Percentiles rank a stretch among this genome's conserved stretches.
Evolutionary conservation across 495 filamentous ascomycete genomes (phyloP).

Genomic region (Clavariopsis aquatica): DNA sequence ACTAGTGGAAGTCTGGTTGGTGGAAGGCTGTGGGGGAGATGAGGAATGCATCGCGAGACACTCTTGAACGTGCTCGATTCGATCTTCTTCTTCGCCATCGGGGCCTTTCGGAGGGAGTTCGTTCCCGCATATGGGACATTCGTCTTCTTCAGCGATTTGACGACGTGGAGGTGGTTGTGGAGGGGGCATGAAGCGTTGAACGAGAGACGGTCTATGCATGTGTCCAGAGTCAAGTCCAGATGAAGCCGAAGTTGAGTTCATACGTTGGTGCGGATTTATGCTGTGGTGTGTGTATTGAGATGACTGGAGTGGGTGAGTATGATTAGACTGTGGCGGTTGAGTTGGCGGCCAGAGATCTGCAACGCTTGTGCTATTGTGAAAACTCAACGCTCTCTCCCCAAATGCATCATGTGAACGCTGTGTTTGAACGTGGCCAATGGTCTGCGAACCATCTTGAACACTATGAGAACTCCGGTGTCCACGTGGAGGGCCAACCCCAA

Average conservation of each 20-base stretch:
- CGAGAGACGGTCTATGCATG: not conserved
- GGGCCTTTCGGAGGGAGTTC: slow-evolving; percentile 67
- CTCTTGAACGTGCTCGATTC: slow-evolving; percentile 73
- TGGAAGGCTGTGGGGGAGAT: not conserved
- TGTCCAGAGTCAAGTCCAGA: not conserved
- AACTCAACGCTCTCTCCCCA: slow-evolving; percentile 10
- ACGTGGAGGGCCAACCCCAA: not conserved
- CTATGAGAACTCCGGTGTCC: slow-evolving; percentile 16
- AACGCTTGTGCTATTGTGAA: slow-evolving; percentile 17
- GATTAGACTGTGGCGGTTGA: slow-evolving; percentile 7
- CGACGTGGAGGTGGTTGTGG: not conserved
- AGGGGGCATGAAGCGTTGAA: slow-evolving; percentile 22
- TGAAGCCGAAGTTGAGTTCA: not conserved
- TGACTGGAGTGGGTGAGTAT: slow-evolving; percentile 1
- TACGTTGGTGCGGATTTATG: not conserved
- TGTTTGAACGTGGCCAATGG: slow-evolving; percentile 5
- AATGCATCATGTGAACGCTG: not conserved
- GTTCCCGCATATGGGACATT: slow-evolving; percentile 84
- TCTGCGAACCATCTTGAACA: slow-evolving; percentile 3
- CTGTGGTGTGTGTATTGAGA: not conserved
- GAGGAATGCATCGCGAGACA: slow-evolving; percentile 59
- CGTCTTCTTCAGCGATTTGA: slow-evolving; percentile 69
- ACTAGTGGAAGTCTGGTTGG: slow-evolving; percentile 6
- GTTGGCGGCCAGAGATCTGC: slow-evolving; percentile 23
- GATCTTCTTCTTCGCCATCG: slow-evolving; percentile 60